Evolutionary conservation across 1,139 yeast species (phyloP).

Genomic region (Saccharomyces hybrid): DNA sequence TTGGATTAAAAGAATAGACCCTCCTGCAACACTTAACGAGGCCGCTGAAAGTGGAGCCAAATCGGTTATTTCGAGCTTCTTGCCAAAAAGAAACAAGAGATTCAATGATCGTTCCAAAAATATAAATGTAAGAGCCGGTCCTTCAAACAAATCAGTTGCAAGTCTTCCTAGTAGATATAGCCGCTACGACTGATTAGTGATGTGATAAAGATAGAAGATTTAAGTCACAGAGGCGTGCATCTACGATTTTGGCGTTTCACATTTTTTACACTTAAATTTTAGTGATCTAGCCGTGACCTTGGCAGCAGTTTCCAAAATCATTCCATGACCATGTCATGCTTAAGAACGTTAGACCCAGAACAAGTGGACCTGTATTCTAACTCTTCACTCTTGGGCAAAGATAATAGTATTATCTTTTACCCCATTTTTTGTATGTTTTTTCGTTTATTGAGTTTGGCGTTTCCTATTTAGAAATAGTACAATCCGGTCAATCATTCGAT

Average conservation of each 20-base stretch:
- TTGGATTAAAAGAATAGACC: conserved; percentile 34
- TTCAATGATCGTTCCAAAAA: conserved; percentile 9
- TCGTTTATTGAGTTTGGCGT: neutral
- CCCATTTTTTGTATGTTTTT: neutral
- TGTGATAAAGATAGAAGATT: neutral
- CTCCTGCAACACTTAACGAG: conserved; percentile 31
- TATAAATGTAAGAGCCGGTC: conserved; percentile 10
- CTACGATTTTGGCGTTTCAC: neutral
- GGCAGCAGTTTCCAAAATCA: neutral
- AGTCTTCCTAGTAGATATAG: conserved; percentile 26
- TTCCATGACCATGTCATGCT: neutral
- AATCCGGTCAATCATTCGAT: neutral
- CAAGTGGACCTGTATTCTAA: neutral
- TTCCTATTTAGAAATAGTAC: neutral
- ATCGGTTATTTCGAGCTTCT: conserved; percentile 30
- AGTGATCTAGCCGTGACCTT: neutral
- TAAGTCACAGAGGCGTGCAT: neutral
- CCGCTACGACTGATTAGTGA: conserved; percentile 16
- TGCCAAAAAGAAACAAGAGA: conserved; percentile 16
- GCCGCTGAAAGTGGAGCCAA: conserved; percentile 30
- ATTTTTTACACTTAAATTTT: neutral
- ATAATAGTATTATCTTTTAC: neutral
- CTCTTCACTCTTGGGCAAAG: too few relatives aligned
- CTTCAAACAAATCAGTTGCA: conserved; percentile 22
- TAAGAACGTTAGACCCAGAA: neutral